phyloP scores from a whole-genome alignment of 768 basidiomycete species.

The Suillus alpinus region DNA sequence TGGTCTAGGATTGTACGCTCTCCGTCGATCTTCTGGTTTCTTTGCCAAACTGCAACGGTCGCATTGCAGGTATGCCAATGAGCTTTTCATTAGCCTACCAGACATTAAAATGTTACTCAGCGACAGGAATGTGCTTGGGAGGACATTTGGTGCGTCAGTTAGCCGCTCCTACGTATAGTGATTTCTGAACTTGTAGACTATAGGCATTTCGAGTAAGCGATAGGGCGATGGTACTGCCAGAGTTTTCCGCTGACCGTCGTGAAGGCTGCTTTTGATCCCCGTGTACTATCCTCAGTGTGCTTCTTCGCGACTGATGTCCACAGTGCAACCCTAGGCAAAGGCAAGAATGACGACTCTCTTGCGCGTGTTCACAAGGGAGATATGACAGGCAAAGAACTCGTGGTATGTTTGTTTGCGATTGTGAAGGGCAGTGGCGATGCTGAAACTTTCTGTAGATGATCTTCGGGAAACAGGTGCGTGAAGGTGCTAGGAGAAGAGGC shows the following conservation, averaged over 20 bases:
- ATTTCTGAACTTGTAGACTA: slow-evolving; percentile 3
- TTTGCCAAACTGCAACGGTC: slow-evolving; percentile 83
- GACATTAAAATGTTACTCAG: slow-evolving; percentile 31
- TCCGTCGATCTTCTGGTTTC: slow-evolving; percentile 72
- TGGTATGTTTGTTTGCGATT: slow-evolving; percentile 45
- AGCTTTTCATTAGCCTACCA: not conserved
- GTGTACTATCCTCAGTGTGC: slow-evolving; percentile 82
- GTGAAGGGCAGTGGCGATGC: not conserved
- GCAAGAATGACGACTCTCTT: slow-evolving; percentile 81
- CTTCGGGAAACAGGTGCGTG: slow-evolving; percentile 84
- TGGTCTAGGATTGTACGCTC: slow-evolving; percentile 68
- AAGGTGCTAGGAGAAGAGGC: not conserved
- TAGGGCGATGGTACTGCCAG: not conserved
- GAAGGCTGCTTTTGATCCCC: slow-evolving; percentile 84
- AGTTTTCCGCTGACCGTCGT: slow-evolving; percentile 2
- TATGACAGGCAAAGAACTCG: slow-evolving; percentile 74
- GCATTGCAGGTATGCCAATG: slow-evolving; percentile 66
- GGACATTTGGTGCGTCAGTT: slow-evolving; percentile 69
- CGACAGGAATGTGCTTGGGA: slow-evolving; percentile 89
- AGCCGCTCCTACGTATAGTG: not conserved
- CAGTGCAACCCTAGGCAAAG: slow-evolving; percentile 79
- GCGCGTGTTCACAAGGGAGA: slow-evolving; percentile 71
- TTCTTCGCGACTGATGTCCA: slow-evolving; percentile 97
- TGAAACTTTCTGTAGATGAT: slow-evolving; percentile 62
- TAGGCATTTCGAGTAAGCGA: slow-evolving; percentile 51